Evolutionary conservation across 306 rosid species (phyloP), one percentile per base, ranked within the genome.

Genomic region (Cucurbita argyrosperma): DNA sequence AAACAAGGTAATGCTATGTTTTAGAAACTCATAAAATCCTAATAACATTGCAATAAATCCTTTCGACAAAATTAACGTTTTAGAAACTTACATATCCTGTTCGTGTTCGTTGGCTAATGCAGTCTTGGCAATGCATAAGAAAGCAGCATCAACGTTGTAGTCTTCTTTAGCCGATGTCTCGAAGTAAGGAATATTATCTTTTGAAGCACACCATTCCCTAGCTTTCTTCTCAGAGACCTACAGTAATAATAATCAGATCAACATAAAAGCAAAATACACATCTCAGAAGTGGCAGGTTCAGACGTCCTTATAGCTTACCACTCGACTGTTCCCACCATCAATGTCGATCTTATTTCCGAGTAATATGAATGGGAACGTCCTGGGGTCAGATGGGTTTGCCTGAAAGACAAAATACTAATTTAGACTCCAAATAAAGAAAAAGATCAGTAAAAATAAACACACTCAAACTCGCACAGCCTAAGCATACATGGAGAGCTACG

Each of bases 161-260:
- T 90, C 97, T 75, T 92, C 96, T 78, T 90, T 92, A n/a, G 97
- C 96, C 56, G 96, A 92, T 39, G 96, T 92, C 87, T 92, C 96
- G 65, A 87, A 90, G 89, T 90, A 90, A 55, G 96, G 89, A 64
- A 92, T 86, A 78, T 88, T 88, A 64, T 90, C 92, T 83, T 90
- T 92, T 72, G 98, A 87, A 78, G 88, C 77, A 68, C 96, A 92
- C 96, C 96, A 92, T 56, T 90, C 96, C 78, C 76, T 84, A n/a
- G 98, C 97, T 81, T 88, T 92, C 87, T 92, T 92, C 85, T 92
- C 96, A 72, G 96, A 90, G 72, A 94, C 97, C 98, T 92, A 83
- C 21, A 81, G 7, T 76, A 42, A 77, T 37, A 40, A 79, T 68
- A 59, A 67, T 88, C 77, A 87, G 81, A 75, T 37, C 23, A 61